These are phyloP conservation scores for Candida coleopterorum DNA, from an alignment of 805 yeast genomes.

Conservation along the genomic window DNA sequence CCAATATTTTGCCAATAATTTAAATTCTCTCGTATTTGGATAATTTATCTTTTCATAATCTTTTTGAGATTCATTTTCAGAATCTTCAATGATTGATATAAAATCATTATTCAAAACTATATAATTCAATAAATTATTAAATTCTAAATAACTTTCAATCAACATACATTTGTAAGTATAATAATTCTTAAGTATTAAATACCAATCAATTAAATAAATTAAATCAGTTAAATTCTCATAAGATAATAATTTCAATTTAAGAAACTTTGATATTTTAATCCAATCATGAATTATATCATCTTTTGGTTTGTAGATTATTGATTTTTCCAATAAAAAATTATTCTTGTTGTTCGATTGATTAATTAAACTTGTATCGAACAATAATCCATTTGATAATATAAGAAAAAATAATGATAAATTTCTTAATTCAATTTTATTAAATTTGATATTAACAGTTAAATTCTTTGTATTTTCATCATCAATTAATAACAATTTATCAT, in stretches of 20 bases:
- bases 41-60: conserved; percentile 4
- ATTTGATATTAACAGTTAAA: conserved; percentile 5
- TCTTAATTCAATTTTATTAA: conserved; percentile 13
- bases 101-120: conserved; percentile 16
- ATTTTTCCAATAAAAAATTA: conserved; percentile 6
- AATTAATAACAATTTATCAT: conserved; percentile 5
- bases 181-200: conserved; percentile 18
- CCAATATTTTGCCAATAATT: conserved; percentile 19
- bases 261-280: conserved; percentile 14
- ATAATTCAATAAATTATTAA: conserved; percentile 19
- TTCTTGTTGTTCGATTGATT: not conserved
- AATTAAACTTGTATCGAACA: conserved; percentile 7
- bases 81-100: conserved; percentile 15
- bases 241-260: conserved; percentile 13
- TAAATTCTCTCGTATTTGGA: conserved; percentile 12
- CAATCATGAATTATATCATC: conserved; percentile 14
- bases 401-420: conserved; percentile 15
- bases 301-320: conserved; percentile 11
- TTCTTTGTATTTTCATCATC: conserved; percentile 10
- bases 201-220: conserved; percentile 22
- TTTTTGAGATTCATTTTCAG: conserved; percentile 8
- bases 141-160: conserved; percentile 24
- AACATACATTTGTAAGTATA: conserved; percentile 15
- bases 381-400: conserved; percentile 18
- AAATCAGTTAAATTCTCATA: conserved; percentile 21